These are phyloP conservation scores for Cyamopsis tetragonoloba DNA, from an alignment of 306 rosid species.

Conservation along the genomic window DNA sequence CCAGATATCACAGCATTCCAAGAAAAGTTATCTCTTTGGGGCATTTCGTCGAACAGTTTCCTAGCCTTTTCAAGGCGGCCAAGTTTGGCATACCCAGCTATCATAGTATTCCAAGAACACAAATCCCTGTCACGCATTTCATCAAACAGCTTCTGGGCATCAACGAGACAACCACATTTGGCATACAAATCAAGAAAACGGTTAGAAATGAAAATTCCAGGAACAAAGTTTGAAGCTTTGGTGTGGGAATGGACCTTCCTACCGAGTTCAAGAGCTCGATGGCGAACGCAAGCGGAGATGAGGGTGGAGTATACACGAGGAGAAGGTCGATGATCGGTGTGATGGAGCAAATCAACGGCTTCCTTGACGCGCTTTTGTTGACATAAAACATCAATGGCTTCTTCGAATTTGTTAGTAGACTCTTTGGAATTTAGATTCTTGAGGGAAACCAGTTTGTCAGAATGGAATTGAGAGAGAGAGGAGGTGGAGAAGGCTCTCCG, in stretches of 20 bases:
- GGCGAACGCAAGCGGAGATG: conserved; percentile 37
- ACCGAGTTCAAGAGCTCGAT: conserved; percentile 55
- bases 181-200: conserved; percentile 47
- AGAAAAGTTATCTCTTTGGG: conserved; percentile 54
- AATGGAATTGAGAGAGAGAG: conserved; percentile 16
- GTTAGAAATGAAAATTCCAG: conserved; percentile 44
- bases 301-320: conserved; percentile 48
- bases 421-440: conserved; percentile 33
- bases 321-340: conserved; percentile 38
- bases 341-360: conserved; percentile 47
- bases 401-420: conserved; percentile 34
- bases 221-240: conserved; percentile 46
- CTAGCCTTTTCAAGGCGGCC: conserved; percentile 47
- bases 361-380: conserved; percentile 45
- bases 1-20: conserved; percentile 64
- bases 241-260: conserved; percentile 51
- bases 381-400: conserved; percentile 45
- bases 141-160: conserved; percentile 55
- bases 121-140: conserved; percentile 51
- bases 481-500: conserved; percentile 27
- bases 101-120: conserved; percentile 75
- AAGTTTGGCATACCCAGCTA: conserved; percentile 48
- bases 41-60: conserved; percentile 63
- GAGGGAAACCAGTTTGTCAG: neutral
- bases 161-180: conserved; percentile 55